These are phyloP conservation scores for Isabelozyma heimii DNA, from an alignment of 805 yeast species.

Conservation along the genomic window DNA sequence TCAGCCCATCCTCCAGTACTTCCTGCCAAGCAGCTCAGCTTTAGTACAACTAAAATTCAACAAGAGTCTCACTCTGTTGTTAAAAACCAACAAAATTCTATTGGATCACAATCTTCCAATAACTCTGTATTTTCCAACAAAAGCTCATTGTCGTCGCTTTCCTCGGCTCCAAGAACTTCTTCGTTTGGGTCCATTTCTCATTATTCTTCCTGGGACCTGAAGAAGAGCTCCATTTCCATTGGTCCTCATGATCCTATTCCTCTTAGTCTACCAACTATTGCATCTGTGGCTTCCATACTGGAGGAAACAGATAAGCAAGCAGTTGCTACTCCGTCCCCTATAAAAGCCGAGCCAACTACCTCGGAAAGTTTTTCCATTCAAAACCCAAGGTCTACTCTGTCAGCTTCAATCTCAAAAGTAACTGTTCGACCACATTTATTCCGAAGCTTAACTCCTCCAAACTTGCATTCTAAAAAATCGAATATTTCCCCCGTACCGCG, in stretches of 20 bases:
- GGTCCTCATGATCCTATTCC: slow-evolving; percentile 17
- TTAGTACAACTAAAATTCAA: background rate
- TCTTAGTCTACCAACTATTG: background rate
- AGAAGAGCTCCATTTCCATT: slow-evolving; percentile 13
- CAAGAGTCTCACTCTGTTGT: background rate
- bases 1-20: slow-evolving; percentile 1
- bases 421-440: background rate
- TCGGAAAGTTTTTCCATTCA: background rate
- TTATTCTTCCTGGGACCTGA: slow-evolving; percentile 1
- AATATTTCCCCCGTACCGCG: slow-evolving; percentile 3
- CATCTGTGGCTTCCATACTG: background rate
- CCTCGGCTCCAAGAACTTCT: slow-evolving; percentile 23
- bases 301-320: background rate
- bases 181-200: slow-evolving; percentile 30
- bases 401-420: background rate
- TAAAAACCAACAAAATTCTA: slow-evolving; percentile 13
- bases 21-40: slow-evolving; percentile 2
- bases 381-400: background rate
- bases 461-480: slow-evolving; percentile 2
- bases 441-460: slow-evolving; percentile 1
- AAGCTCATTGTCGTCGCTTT: slow-evolving; percentile 31
- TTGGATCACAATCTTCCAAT: slow-evolving; percentile 24
- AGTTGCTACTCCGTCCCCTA: background rate
- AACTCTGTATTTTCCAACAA: slow-evolving; percentile 35
- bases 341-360: background rate